A percentile compares a stretch with the other conserved stretches of the same genome.
Conservation (phyloP, 2,329 filamentous ascomycete genomes). For the Apiospora sp. region DNA sequence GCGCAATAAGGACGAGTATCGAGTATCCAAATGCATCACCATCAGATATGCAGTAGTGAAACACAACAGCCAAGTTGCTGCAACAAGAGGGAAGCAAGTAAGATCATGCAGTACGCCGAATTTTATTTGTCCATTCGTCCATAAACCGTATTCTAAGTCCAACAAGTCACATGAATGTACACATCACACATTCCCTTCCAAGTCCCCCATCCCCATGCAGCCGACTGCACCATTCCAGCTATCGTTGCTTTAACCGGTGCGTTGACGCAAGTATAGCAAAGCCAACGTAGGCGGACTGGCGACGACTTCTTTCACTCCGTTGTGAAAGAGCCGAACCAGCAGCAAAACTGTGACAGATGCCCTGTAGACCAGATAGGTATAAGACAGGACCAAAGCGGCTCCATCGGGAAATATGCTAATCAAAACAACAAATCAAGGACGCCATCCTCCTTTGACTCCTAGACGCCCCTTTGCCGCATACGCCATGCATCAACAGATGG, state of each 20-base stretch:
- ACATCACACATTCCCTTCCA: constrained; percentile 27
- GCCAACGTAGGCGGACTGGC: constrained; percentile 6
- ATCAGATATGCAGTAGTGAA: background rate
- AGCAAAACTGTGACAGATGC: constrained; percentile 11
- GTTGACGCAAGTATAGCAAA: constrained; percentile 8
- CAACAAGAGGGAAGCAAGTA: background rate
- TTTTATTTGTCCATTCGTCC: constrained; percentile 32
- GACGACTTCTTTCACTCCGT: constrained; percentile 13
- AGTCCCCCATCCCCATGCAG: constrained; percentile 14
- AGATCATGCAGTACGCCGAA: constrained; percentile 35
- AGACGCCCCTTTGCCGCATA: constrained; percentile 31
- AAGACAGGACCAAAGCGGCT: constrained; percentile 26
- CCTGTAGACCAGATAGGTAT: constrained; percentile 20
- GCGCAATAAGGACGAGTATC: background rate
- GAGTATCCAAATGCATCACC: too few species aligned
- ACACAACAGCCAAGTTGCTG: background rate
- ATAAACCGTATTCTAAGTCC: constrained; percentile 33
- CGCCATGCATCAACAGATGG: constrained; percentile 31
- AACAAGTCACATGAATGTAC: constrained; percentile 40
- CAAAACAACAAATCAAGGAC: constrained; percentile 28
- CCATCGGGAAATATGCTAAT: constrained; percentile 29
- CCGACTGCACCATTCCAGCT: constrained; percentile 13
- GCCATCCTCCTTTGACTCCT: constrained; percentile 33
- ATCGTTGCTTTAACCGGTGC: background rate
- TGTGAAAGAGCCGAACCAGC: constrained; percentile 15